Conservation (phyloP, 306 rosid genomes). For the Prunus mongolica region DNA sequence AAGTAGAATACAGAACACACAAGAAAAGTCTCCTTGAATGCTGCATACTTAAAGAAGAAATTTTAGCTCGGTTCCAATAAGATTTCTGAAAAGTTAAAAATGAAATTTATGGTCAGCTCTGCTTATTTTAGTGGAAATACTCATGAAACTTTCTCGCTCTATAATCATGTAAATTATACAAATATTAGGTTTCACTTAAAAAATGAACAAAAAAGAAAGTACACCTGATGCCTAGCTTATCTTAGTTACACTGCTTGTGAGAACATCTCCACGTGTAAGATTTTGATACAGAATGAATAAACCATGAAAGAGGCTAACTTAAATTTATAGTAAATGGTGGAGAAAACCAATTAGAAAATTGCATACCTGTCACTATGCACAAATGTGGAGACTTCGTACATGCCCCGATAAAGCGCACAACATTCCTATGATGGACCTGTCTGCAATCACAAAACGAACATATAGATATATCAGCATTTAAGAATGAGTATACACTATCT, state of each 20-base stretch:
- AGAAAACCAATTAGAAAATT: conserved; percentile 18
- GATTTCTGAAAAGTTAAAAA: neutral
- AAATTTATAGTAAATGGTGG: conserved; percentile 4
- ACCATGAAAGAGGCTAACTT: neutral
- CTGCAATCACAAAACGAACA: conserved; percentile 42
- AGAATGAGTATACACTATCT: neutral
- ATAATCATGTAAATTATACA: neutral
- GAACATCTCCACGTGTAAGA: neutral
- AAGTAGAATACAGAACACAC: neutral
- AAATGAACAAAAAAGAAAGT: neutral
- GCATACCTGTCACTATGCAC: conserved; percentile 87
- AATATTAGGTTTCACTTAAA: neutral
- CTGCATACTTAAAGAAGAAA: neutral
- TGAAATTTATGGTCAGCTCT: neutral
- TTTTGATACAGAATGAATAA: neutral
- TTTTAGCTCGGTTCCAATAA: neutral
- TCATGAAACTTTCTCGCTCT: too few species aligned
- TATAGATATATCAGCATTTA: neutral
- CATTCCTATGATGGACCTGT: conserved; percentile 89
- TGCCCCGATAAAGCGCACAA: conserved; percentile 92
- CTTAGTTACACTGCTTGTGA: neutral
- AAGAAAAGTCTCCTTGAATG: neutral
- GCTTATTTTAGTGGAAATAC: neutral
- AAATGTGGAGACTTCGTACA: conserved; percentile 82
- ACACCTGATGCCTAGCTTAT: neutral